A percentile compares a stretch with the other conserved stretches of the same genome.
These are phyloP conservation scores for Ogataea ramenticola DNA, from an alignment of 805 yeast genomes.

Conservation along the genomic window DNA sequence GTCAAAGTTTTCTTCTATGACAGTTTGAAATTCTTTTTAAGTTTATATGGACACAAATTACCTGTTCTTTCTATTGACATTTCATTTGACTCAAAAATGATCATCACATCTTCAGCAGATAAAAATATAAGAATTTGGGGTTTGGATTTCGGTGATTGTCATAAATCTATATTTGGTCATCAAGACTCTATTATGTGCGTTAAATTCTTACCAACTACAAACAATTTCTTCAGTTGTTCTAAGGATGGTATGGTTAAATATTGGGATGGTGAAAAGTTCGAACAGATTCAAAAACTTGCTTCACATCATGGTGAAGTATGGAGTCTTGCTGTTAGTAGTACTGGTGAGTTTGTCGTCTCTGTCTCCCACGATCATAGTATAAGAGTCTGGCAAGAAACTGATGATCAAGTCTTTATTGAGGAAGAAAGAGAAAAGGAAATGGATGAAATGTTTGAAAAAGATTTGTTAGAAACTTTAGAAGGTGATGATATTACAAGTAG, in stretches of 20 bases:
- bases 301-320: slow-evolving; percentile 93
- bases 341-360: slow-evolving; percentile 67
- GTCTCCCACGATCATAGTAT: slow-evolving; percentile 92
- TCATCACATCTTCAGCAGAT: slow-evolving; percentile 93
- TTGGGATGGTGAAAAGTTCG: slow-evolving; percentile 99
- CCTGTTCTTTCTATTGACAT: slow-evolving; percentile 93
- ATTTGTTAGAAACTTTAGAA: slow-evolving; percentile 66
- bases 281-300: slow-evolving; percentile 77
- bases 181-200: slow-evolving; percentile 93
- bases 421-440: slow-evolving; percentile 95
- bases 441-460: slow-evolving; percentile 87
- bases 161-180: slow-evolving; percentile 92
- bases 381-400: slow-evolving; percentile 89
- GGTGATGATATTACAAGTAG: slow-evolving; percentile 35
- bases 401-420: slow-evolving; percentile 92
- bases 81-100: slow-evolving; percentile 77
- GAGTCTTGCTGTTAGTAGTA: slow-evolving; percentile 73
- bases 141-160: slow-evolving; percentile 97
- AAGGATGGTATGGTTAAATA: slow-evolving; percentile 87
- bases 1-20: slow-evolving; percentile 90
- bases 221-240: slow-evolving; percentile 82
- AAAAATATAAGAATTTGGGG: slow-evolving; percentile 99
- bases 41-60: slow-evolving; percentile 91
- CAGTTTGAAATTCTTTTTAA: slow-evolving; percentile 77
- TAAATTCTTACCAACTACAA: slow-evolving; percentile 74